phyloP scores from a whole-genome alignment of 2,329 filamentous ascomycete genomes.

The Botrytis porri region DNA sequence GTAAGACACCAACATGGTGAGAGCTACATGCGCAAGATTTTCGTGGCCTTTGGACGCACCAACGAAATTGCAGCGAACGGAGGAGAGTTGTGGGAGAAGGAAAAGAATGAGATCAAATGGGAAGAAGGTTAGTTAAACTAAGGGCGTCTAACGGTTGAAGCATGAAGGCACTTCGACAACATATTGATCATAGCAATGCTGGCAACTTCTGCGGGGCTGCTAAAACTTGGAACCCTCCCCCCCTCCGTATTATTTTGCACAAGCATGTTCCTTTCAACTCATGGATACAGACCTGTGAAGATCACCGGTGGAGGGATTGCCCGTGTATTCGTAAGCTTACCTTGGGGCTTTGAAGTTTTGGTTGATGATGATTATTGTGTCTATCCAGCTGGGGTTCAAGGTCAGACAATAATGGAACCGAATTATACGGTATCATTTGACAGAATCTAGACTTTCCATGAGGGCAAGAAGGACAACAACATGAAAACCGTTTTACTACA shows the following conservation, averaged over 20 bases:
- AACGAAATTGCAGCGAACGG: neutral
- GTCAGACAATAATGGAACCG: neutral
- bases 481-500: neutral
- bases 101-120: neutral
- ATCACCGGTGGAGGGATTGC: neutral
- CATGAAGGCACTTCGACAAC: neutral
- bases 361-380: neutral
- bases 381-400: neutral
- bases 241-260: neutral
- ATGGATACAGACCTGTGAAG: neutral
- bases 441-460: neutral
- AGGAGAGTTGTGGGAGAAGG: neutral
- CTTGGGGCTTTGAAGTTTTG: neutral
- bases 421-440: no score
- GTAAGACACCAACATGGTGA: neutral
- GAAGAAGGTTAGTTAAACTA: neutral
- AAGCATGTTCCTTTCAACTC: neutral
- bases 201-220: neutral
- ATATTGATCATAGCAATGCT: constrained; percentile 8
- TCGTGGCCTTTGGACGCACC: neutral
- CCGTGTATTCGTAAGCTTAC: neutral
- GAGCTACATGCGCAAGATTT: neutral
- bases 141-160: neutral
- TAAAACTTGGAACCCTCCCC: neutral
- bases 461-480: neutral